A percentile compares a stretch with the other conserved stretches of the same genome.
Evolutionary conservation across 305 asterid species (phyloP).

Genomic region (Lippia alba): DNA sequence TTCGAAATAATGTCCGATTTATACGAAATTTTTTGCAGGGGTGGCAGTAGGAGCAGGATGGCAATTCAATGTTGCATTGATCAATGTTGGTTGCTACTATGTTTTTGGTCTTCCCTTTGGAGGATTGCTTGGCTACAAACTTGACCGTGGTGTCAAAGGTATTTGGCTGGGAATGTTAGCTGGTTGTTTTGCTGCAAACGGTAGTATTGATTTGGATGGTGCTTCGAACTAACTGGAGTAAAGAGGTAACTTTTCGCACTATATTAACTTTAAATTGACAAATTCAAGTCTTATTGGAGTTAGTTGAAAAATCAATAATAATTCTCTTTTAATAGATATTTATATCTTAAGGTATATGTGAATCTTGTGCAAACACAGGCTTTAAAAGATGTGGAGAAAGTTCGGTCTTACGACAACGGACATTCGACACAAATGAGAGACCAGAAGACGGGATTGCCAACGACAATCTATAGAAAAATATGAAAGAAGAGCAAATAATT

Average conservation of each 20-base stretch:
- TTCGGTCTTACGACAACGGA: conserved; percentile 42
- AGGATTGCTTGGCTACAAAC: conserved; percentile 66
- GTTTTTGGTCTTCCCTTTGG: conserved; percentile 72
- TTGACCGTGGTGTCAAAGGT: conserved; percentile 69
- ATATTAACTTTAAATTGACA: not conserved
- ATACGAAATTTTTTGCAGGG: conserved; percentile 44
- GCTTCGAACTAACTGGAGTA: conserved; percentile 56
- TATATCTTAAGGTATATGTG: not conserved
- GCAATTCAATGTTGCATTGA: conserved; percentile 63
- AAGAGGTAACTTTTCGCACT: conserved; percentile 48
- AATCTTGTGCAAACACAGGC: conserved; percentile 49
- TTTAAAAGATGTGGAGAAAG: conserved; percentile 54
- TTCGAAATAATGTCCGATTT: not conserved
- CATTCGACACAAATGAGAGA: conserved; percentile 36
- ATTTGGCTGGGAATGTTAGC: conserved; percentile 78
- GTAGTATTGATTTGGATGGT: conserved; percentile 40
- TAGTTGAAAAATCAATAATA: too few species aligned
- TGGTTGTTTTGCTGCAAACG: conserved; percentile 68
- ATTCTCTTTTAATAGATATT: not conserved
- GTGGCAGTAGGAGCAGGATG: conserved; percentile 90
- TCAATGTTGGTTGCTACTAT: conserved; percentile 62
- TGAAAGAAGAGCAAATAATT: not conserved
- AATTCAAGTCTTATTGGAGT: too few species aligned
- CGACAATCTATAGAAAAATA: not conserved
- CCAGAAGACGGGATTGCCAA: conserved; percentile 29